Percentiles rank a stretch among this genome's conserved stretches.
These are phyloP conservation scores for Iris pallida DNA, from an alignment of 116 monocot species.

Conservation along the genomic window DNA sequence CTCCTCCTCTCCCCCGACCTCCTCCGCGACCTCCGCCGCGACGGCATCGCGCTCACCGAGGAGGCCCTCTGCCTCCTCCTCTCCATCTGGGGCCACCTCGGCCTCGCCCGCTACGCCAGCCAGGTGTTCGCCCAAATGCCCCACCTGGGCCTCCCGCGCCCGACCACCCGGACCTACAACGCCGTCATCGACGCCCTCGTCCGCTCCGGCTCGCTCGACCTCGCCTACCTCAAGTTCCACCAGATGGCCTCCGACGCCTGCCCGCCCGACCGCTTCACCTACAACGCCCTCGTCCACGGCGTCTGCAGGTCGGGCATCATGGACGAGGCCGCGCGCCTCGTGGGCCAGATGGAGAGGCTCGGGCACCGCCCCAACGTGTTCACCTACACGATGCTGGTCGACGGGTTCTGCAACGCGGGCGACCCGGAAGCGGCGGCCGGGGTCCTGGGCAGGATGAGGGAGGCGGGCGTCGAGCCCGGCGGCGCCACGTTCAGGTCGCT, in stretches of 20 bases:
- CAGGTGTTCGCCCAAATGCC: slow-evolving; percentile 73
- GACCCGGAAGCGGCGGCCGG: slow-evolving; percentile 52
- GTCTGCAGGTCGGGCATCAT: slow-evolving; percentile 78
- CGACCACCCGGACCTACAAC: slow-evolving; percentile 58
- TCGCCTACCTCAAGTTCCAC: slow-evolving; percentile 84
- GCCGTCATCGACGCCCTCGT: slow-evolving; percentile 62
- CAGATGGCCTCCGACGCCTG: slow-evolving; percentile 87
- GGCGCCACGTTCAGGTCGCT: slow-evolving; percentile 67
- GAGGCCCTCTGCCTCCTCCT: slow-evolving; percentile 61
- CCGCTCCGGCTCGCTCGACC: slow-evolving; percentile 60
- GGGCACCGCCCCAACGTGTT: slow-evolving; percentile 58
- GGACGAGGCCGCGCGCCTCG: slow-evolving; percentile 62
- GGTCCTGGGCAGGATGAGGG: slow-evolving; percentile 57
- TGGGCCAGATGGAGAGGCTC: slow-evolving; percentile 73
- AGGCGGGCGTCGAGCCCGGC: slow-evolving; percentile 49
- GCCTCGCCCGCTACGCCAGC: slow-evolving; percentile 65
- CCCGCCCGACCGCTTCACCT: slow-evolving; percentile 71
- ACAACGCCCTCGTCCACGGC: slow-evolving; percentile 79
- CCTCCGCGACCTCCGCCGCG: slow-evolving; percentile 41
- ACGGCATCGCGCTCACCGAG: slow-evolving; percentile 48
- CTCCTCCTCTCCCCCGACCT: slow-evolving; percentile 50
- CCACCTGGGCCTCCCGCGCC: slow-evolving; percentile 40
- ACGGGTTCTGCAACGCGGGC: slow-evolving; percentile 86
- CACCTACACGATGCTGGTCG: slow-evolving; percentile 80
- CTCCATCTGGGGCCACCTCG: slow-evolving; percentile 73